Conservation (phyloP, 768 basidiomycete species). For the Termitomyces sp. region DNA sequence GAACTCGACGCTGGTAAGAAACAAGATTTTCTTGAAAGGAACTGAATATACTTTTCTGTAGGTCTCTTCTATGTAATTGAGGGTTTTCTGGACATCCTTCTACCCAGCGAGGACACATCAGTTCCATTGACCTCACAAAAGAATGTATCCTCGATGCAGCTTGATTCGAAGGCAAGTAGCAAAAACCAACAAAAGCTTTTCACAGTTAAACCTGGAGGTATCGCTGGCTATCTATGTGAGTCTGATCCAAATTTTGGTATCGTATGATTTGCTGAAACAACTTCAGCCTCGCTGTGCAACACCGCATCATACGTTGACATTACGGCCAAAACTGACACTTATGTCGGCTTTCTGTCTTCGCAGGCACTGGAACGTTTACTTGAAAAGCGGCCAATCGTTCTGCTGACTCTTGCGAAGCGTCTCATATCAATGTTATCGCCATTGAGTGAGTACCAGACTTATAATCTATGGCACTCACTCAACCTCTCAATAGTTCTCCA, state of each 20-base stretch:
- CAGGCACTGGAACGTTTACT: conserved; percentile 84
- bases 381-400: conserved; percentile 92
- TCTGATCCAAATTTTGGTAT: neutral
- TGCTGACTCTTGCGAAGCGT: conserved; percentile 94
- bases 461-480: neutral
- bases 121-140: conserved; percentile 14
- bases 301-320: conserved; percentile 97
- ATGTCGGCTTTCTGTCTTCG: conserved; percentile 91
- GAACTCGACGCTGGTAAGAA: conserved; percentile 75
- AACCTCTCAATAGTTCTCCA: conserved; percentile 64
- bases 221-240: conserved; percentile 90
- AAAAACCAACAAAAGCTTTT: conserved; percentile 62
- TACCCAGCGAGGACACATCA: conserved; percentile 45
- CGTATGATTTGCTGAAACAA: neutral
- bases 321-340: conserved; percentile 95
- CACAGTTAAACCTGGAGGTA: conserved; percentile 94
- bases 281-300: conserved; percentile 79
- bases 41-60: conserved; percentile 17
- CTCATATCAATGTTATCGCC: conserved; percentile 93
- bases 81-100: conserved; percentile 88
- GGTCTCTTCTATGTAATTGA: conserved; percentile 94
- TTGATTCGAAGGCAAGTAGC: conserved; percentile 10
- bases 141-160: conserved; percentile 6
- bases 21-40: neutral
- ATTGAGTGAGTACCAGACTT: conserved; percentile 51